Evolutionary conservation across 2,329 filamentous ascomycete genomes (phyloP).

Genomic region (Pestalotiopsis fici): DNA sequence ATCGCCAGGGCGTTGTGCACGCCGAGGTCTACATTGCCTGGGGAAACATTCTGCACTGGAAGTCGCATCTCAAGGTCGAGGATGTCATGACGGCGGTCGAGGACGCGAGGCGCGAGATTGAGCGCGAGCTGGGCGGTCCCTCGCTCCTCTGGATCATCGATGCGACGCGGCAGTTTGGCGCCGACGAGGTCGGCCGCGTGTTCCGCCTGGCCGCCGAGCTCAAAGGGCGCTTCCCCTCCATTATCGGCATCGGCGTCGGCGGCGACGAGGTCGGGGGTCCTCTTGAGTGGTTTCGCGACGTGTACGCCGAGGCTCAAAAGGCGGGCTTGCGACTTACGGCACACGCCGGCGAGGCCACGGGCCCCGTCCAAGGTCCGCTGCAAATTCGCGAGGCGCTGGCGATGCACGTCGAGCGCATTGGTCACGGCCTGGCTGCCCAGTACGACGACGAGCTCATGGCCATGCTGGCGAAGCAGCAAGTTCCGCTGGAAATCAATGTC

Average conservation of each 20-base stretch:
- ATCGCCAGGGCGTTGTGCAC: conserved; percentile 13
- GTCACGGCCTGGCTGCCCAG: conserved; percentile 15
- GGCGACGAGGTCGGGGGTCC: conserved; percentile 15
- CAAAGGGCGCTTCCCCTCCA: conserved; percentile 9
- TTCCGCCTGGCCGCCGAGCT: conserved; percentile 14
- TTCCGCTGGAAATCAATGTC: conserved; percentile 17
- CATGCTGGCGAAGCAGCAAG: conserved; percentile 3
- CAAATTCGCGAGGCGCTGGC: conserved; percentile 14
- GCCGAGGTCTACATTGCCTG: conserved; percentile 17
- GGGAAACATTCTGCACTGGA: conserved; percentile 17
- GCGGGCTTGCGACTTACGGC: conserved; percentile 16
- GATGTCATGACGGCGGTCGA: conserved; percentile 16
- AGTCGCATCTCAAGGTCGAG: conserved; percentile 12
- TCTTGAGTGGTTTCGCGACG: conserved; percentile 12
- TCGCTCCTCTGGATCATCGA: conserved; percentile 16
- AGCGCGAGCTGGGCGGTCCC: neutral
- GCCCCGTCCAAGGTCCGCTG: conserved; percentile 12
- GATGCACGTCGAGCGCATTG: conserved; percentile 15
- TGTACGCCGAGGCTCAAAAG: conserved; percentile 11
- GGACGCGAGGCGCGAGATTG: conserved; percentile 3
- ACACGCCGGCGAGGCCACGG: conserved; percentile 17
- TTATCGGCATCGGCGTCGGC: conserved; percentile 17
- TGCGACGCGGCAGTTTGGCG: conserved; percentile 13
- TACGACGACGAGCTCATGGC: conserved; percentile 13
- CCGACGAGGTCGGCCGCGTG: conserved; percentile 8